Percentiles rank a stretch among this genome's conserved stretches.
phyloP scores from a whole-genome alignment of 148 eudicot genomes.

The Drosera capensis region DNA sequence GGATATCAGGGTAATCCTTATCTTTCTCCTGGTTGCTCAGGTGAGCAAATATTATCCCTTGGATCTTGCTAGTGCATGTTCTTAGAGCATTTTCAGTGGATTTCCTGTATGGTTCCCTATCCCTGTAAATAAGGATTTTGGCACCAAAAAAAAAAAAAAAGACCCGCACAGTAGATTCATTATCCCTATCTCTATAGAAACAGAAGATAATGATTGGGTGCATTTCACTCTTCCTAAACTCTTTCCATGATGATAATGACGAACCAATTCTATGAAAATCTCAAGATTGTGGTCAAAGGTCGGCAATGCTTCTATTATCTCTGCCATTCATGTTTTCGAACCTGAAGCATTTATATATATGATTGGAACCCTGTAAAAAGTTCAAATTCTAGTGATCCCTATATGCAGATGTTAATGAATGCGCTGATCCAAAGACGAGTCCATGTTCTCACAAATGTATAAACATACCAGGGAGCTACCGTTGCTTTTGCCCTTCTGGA shows the following conservation, averaged over 20 bases:
- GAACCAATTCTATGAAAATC: no score
- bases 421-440: constrained; percentile 5
- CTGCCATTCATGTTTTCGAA: no score
- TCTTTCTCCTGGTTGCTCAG: constrained; percentile 31
- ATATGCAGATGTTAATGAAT: constrained; percentile 16
- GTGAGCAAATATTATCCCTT: constrained; percentile 7
- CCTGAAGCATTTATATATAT: no score
- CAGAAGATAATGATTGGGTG: no score
- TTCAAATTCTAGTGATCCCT: no score
- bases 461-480: constrained; percentile 9
- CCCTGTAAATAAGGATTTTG: neutral
- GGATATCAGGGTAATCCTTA: constrained; percentile 40
- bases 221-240: no score
- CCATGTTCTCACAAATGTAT: constrained; percentile 8
- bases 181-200: no score
- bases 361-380: neutral
- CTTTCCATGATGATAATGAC: no score
- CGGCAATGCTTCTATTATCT: no score
- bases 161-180: no score
- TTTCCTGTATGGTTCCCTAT: neutral
- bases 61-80: neutral
- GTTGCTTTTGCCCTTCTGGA: constrained; percentile 10
- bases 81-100: neutral
- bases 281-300: no score
- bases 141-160: no score